A percentile compares a stretch with the other conserved stretches of the same genome.
phyloP scores from a whole-genome alignment of 2,329 filamentous ascomycete species.

The Ophidiomyces ophidiicola region DNA sequence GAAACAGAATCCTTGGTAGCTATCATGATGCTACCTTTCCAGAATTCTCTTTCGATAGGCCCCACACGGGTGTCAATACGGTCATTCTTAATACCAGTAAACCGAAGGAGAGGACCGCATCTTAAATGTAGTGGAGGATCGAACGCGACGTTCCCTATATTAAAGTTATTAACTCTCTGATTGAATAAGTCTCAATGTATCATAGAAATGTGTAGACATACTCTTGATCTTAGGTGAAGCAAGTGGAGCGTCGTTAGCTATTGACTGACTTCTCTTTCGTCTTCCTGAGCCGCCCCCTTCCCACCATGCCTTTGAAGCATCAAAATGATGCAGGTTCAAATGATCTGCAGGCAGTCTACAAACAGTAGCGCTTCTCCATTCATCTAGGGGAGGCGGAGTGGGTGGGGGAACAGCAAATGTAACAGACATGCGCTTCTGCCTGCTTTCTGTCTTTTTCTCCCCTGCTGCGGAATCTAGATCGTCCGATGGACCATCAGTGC shows the following conservation, averaged over 20 bases:
- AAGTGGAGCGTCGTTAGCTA: constrained; percentile 20
- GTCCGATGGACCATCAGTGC: constrained; percentile 11
- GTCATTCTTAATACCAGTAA: constrained; percentile 64
- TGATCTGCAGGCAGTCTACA: constrained; percentile 48
- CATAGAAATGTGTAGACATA: constrained; percentile 16
- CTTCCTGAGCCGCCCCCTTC: constrained; percentile 45
- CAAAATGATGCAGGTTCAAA: constrained; percentile 45
- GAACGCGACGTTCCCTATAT: constrained; percentile 50
- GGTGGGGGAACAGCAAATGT: constrained; percentile 37
- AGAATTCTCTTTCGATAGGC: constrained; percentile 57
- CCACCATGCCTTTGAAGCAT: constrained; percentile 59
- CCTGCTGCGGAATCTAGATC: constrained; percentile 15
- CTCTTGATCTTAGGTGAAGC: constrained; percentile 25
- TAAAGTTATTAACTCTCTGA: constrained; percentile 31
- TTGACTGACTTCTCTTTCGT: constrained; percentile 36
- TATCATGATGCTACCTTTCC: constrained; percentile 92
- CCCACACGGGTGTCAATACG: constrained; percentile 25
- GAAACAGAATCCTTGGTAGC: constrained; percentile 78
- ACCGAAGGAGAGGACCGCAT: constrained; percentile 81
- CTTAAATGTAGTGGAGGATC: constrained; percentile 73
- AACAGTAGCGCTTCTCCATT: constrained; percentile 58
- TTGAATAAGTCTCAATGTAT: constrained; percentile 12
- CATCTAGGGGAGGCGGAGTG: constrained; percentile 38
- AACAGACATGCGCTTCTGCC: constrained; percentile 31
- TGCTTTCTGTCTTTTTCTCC: constrained; percentile 20